A percentile compares a stretch with the other conserved stretches of the same genome.
phyloP scores from a whole-genome alignment of 805 yeast genomes.

The Hanseniaspora nectarophila region DNA sequence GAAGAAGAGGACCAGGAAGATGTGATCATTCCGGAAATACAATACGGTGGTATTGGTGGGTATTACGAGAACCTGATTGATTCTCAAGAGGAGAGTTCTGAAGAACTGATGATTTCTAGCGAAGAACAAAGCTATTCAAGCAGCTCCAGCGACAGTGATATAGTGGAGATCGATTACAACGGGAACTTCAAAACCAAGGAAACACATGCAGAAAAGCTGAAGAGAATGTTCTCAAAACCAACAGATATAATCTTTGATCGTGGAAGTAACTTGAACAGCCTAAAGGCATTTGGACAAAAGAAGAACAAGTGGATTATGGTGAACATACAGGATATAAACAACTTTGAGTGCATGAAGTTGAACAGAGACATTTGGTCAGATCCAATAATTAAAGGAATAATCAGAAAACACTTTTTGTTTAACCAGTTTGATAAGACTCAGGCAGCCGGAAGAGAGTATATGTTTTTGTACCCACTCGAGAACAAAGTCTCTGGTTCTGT shows the following conservation, averaged over 20 bases:
- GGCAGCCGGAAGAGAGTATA: constrained; percentile 57
- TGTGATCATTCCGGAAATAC: neutral
- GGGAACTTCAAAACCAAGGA: constrained; percentile 23
- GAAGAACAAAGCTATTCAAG: neutral
- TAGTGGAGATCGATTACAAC: neutral
- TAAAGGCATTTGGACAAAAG: constrained; percentile 50
- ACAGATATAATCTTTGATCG: constrained; percentile 40
- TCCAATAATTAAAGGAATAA: constrained; percentile 46
- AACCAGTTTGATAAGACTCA: constrained; percentile 76
- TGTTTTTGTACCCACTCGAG: constrained; percentile 57
- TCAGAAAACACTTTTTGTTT: constrained; percentile 62
- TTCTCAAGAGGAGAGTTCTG: neutral
- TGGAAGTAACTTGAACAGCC: constrained; percentile 41
- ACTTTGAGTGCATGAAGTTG: constrained; percentile 77
- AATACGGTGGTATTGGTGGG: neutral
- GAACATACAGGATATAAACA: constrained; percentile 75
- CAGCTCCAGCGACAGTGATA: constrained; percentile 3
- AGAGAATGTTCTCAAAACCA: constrained; percentile 82
- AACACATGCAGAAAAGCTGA: constrained; percentile 52
- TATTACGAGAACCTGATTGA: neutral
- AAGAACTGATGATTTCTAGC: neutral
- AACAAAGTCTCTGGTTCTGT: constrained; percentile 25
- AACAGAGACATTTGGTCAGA: constrained; percentile 92
- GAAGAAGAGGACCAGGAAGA: constrained; percentile 31
- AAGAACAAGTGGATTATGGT: constrained; percentile 70